Base-by-base conservation (phyloP, 257 asterid species). In the Coffea eugenioides region DNA sequence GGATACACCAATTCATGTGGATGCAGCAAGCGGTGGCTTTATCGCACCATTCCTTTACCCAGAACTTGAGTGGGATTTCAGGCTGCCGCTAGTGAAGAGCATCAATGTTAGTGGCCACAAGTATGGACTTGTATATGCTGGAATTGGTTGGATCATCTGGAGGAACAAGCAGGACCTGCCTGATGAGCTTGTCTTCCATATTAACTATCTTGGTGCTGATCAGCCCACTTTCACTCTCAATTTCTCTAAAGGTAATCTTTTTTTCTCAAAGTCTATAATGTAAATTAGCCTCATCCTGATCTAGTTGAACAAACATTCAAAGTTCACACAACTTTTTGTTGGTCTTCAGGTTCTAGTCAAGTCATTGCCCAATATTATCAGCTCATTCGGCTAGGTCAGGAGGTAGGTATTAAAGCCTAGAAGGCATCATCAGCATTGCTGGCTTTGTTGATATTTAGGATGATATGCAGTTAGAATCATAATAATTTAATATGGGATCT, bases 221-320 rank as follows among this genome's bases (percentile, higher is more conserved):
- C 98, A 94, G 79, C 98, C 98, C 71, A 94, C 98, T 75, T 94
- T 94, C 88, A 94, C 98, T 4, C 97, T 94, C 91, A 94, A 94
- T 83, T 94, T 94, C 82, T 94, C 97, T 31, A 94, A 94, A 86
- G 98, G 98, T 91, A 88, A 51, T 31, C 48, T 13, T 34, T 31
- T 31, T 31, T 39, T n/a, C 21, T 51, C 2, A 9, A 56, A 62
- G 46, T 8, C 23, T 45, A 15, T 31, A 41, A 71, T 9, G 1
- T 65, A 65, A 0, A n/a, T 64, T 25, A 4, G 18, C 16, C 1
- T 51, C 2, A 49, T 11, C 54, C 16, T 36, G 54, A 69, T 69
- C 21, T 31, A 9, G 25, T 31, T 75, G 31, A 74, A 34, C 4
- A 52, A 1, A n/a, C 43, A 2, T 62, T 62, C 15, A 8, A 62